These are phyloP conservation scores for Rhododendron williamsianum DNA, from an alignment of 148 eudicot genomes.

Conservation along the genomic window DNA sequence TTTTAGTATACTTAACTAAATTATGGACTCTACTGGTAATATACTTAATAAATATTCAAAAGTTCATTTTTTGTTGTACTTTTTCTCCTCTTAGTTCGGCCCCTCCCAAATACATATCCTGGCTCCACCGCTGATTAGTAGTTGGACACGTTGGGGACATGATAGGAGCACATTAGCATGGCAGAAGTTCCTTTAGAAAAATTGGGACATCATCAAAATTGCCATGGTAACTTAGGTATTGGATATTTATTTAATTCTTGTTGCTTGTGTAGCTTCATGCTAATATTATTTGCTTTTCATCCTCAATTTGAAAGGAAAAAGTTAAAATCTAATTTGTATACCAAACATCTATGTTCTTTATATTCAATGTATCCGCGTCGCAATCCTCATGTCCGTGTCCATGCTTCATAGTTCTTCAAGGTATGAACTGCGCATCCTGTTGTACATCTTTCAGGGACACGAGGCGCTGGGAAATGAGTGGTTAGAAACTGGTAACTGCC, in stretches of 20 bases:
- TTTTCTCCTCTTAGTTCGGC: too few relatives aligned
- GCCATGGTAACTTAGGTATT: neutral
- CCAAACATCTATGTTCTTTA: neutral
- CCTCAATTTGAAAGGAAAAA: neutral
- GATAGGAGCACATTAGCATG: neutral
- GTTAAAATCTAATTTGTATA: neutral
- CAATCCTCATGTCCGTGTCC: neutral
- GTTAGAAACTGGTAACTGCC: constrained; percentile 67
- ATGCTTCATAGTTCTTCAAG: neutral
- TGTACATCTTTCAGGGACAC: constrained; percentile 36
- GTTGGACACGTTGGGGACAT: neutral
- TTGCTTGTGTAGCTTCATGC: neutral
- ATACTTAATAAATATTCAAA: too few relatives aligned
- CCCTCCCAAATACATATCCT: too few relatives aligned
- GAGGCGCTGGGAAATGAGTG: constrained; percentile 69
- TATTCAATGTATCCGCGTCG: neutral
- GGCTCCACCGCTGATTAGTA: too few relatives aligned
- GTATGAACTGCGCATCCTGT: neutral
- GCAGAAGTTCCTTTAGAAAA: neutral
- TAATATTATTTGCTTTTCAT: neutral
- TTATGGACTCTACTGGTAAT: too few relatives aligned
- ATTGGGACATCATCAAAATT: neutral
- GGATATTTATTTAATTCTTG: neutral
- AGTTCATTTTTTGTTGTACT: too few relatives aligned
- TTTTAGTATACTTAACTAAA: too few relatives aligned